Evolutionary conservation across 2,329 filamentous ascomycete species (phyloP).

Genomic region (Fusarium sp.): DNA sequence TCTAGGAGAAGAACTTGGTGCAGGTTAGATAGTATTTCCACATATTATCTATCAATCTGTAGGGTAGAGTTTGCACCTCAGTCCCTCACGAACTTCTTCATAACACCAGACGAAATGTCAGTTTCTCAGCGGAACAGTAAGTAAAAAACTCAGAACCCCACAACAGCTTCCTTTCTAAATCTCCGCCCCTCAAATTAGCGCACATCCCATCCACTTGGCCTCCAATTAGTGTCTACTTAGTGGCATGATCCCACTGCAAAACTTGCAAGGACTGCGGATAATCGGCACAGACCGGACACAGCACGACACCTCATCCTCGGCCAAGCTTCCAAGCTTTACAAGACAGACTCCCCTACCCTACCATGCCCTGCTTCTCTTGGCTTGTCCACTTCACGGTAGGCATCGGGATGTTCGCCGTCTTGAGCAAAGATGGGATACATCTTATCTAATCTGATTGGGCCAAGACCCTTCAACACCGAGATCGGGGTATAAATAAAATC

Average conservation of each 20-base stretch:
- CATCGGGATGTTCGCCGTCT: conserved; percentile 11
- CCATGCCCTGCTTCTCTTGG: background rate
- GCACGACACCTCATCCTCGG: background rate
- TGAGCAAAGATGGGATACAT: background rate
- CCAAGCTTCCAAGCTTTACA: conserved; percentile 18
- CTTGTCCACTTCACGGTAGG: background rate
- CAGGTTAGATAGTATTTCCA: too few relatives aligned
- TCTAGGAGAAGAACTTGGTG: background rate
- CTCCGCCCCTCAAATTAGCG: conserved; percentile 13
- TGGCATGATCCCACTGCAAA: conserved; percentile 6
- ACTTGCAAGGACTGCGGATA: conserved; percentile 15
- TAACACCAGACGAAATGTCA: background rate
- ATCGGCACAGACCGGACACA: conserved; percentile 20
- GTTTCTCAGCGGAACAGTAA: background rate
- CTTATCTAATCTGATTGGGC: conserved; percentile 33
- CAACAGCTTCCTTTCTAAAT: background rate
- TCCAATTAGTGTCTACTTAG: background rate
- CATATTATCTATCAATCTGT: too few relatives aligned
- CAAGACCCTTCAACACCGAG: conserved; percentile 5
- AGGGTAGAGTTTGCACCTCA: background rate
- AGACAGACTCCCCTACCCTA: conserved; percentile 19
- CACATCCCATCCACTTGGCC: background rate
- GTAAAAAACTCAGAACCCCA: background rate
- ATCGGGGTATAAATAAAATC: conserved; percentile 38
- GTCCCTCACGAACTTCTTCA: background rate